phyloP scores from a whole-genome alignment of 2,329 filamentous ascomycete species.

The Epichloe festucae region DNA sequence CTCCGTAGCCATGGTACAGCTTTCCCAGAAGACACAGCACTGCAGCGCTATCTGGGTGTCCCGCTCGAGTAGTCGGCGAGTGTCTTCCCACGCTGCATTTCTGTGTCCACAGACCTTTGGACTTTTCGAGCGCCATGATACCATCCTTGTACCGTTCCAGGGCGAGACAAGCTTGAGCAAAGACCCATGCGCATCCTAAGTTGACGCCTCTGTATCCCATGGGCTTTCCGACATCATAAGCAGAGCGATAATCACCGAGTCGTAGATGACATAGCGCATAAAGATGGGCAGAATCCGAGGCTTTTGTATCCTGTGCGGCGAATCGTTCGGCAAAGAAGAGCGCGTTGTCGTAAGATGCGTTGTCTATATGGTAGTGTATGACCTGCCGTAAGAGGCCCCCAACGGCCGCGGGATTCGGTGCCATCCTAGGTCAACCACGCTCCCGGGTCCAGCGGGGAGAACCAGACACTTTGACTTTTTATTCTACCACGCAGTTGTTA shows the following conservation, averaged over 20 bases:
- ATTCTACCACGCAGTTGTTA: background rate
- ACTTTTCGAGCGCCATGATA: conserved; percentile 70
- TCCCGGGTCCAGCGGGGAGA: conserved; percentile 1
- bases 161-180: conserved; percentile 75
- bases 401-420: conserved; percentile 36
- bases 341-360: conserved; percentile 77
- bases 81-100: conserved; percentile 75
- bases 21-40: conserved; percentile 78
- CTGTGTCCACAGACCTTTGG: conserved; percentile 59
- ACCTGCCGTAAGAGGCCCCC: conserved; percentile 43
- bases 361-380: conserved; percentile 67
- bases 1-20: conserved; percentile 70
- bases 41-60: conserved; percentile 70
- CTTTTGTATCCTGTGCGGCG: conserved; percentile 69
- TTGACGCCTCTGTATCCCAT: conserved; percentile 59
- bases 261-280: conserved; percentile 75
- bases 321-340: conserved; percentile 87
- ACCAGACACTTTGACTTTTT: background rate
- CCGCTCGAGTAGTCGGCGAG: conserved; percentile 59
- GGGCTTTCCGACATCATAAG: conserved; percentile 69
- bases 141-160: conserved; percentile 72
- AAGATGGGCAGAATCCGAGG: conserved; percentile 69
- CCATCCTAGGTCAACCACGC: conserved; percentile 28
- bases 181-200: conserved; percentile 80
- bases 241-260: conserved; percentile 69